phyloP scores from a whole-genome alignment of 225 moss, liverwort and hornwort species.

The Marchantia paleacea region DNA sequence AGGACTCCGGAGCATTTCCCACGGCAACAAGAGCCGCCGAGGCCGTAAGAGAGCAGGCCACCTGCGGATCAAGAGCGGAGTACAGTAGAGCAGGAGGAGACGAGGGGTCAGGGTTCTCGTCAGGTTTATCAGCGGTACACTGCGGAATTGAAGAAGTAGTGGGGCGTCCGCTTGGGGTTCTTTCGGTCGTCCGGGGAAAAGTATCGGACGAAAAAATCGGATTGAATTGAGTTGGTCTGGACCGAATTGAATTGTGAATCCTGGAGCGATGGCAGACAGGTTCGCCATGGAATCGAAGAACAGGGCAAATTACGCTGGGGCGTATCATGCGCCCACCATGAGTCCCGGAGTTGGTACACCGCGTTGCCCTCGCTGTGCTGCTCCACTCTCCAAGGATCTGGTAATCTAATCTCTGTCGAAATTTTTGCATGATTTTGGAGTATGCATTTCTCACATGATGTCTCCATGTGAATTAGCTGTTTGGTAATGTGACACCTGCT shows the following conservation, averaged over 20 bases:
- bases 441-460: not conserved
- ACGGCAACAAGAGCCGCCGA: no score
- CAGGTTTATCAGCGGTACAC: no score
- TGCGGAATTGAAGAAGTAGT: no score
- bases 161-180: no score
- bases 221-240: no score
- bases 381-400: conserved; percentile 87
- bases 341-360: conserved; percentile 80
- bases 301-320: conserved; percentile 36
- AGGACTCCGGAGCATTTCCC: no score
- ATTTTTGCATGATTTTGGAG: conserved; percentile 23
- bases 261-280: conserved; percentile 18
- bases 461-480: not conserved
- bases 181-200: no score
- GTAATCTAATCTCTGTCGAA: conserved; percentile 27
- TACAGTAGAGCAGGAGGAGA: no score
- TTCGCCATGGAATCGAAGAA: conserved; percentile 22
- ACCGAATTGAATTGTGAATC: not conserved
- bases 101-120: no score
- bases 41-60: no score
- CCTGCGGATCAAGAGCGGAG: no score
- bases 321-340: conserved; percentile 82
- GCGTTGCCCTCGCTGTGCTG: conserved; percentile 94
- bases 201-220: no score
- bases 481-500: not conserved